phyloP scores from a whole-genome alignment of 257 asterid genomes.

The Verbena officinalis region DNA sequence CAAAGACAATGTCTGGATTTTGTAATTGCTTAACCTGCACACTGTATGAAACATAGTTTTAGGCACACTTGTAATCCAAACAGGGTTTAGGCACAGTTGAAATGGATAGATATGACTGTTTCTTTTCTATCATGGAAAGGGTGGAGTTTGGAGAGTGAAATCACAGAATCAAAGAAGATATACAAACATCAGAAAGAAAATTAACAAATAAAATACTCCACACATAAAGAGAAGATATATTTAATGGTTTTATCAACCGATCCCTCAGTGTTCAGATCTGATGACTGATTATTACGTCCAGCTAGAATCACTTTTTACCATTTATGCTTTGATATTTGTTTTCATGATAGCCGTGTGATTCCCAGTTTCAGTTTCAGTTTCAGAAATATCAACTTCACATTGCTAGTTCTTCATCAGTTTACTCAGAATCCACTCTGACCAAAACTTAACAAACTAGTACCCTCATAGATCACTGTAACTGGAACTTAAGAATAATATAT shows the following conservation, averaged over 20 bases:
- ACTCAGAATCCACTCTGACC: background rate
- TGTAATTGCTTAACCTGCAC: conserved; percentile 90
- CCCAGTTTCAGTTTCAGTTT: background rate
- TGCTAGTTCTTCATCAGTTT: conserved; percentile 5
- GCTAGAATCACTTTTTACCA: conserved; percentile 1
- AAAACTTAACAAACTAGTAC: background rate
- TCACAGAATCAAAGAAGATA: background rate
- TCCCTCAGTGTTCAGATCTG: background rate
- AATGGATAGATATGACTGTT: background rate
- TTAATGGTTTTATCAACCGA: background rate
- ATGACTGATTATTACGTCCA: no score
- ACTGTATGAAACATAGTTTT: conserved; percentile 42
- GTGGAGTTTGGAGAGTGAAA: conserved; percentile 4
- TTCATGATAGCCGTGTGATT: background rate
- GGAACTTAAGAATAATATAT: background rate
- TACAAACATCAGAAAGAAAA: background rate
- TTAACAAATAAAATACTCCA: conserved; percentile 4
- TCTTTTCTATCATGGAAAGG: background rate
- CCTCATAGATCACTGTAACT: background rate
- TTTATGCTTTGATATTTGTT: background rate
- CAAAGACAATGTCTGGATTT: conserved; percentile 79
- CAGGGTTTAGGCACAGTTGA: background rate
- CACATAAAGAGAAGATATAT: background rate
- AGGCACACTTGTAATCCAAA: conserved; percentile 20
- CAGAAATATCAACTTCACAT: conserved; percentile 16